Conservation (phyloP, 208 protist genomes). For the Trypanosoma boissoni region DNA sequence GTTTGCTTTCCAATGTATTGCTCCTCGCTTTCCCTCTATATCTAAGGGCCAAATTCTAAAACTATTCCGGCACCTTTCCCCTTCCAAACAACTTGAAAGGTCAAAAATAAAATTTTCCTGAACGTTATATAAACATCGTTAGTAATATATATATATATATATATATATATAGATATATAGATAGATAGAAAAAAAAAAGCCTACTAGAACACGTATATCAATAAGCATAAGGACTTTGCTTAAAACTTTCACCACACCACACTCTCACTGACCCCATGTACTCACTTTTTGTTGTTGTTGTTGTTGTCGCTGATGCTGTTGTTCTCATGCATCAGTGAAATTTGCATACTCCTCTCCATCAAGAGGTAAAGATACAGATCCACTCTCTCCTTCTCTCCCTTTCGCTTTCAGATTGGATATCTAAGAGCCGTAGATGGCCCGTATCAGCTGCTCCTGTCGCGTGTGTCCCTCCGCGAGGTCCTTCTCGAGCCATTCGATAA, state of each 20-base stretch:
- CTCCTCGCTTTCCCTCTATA: too few species aligned
- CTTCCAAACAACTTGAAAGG: too few species aligned
- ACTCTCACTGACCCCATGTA: too few species aligned
- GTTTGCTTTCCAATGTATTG: too few species aligned
- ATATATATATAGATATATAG: neutral
- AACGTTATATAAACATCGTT: too few species aligned
- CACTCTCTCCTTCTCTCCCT: neutral
- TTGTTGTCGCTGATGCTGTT: neutral
- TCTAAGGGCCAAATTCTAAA: too few species aligned
- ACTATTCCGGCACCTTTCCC: too few species aligned
- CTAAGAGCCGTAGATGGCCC: conserved; percentile 14
- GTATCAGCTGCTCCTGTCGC: conserved; percentile 19
- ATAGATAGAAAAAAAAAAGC: neutral
- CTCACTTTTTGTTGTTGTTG: neutral
- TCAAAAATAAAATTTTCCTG: too few species aligned
- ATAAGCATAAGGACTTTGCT: neutral
- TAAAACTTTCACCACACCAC: too few species aligned
- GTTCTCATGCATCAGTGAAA: neutral
- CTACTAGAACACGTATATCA: neutral
- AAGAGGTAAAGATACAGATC: neutral
- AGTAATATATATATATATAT: conserved; percentile 1
- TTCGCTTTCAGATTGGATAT: neutral
- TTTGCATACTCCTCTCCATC: too few species aligned
- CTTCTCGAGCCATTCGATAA: conserved; percentile 34
- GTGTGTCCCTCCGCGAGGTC: conserved; percentile 20